These are phyloP conservation scores for Centaurea solstitialis DNA, from an alignment of 129 eudicot species.

Conservation along the genomic window DNA sequence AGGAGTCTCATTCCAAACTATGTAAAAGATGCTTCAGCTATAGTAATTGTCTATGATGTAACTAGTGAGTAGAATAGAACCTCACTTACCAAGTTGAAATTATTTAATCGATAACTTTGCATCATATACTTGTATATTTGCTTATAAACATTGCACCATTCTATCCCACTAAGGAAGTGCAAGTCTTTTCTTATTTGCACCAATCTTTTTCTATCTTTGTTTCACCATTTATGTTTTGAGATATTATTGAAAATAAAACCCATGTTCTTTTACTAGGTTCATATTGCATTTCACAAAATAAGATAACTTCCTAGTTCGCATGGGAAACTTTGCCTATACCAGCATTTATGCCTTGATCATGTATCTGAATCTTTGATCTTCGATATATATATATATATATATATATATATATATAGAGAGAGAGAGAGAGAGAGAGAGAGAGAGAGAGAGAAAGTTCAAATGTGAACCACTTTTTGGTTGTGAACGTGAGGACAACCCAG, in stretches of 20 bases:
- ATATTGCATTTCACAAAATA: neutral
- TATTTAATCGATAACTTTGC: neutral
- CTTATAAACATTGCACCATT: too few species aligned
- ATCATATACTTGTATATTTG: neutral
- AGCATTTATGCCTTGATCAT: too few species aligned
- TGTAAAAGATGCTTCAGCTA: constrained; percentile 88
- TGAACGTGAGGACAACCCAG: too few species aligned
- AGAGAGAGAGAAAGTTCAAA: too few species aligned
- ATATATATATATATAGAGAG: too few species aligned
- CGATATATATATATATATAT: too few species aligned
- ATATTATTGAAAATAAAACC: neutral
- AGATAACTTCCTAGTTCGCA: neutral
- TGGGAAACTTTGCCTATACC: too few species aligned
- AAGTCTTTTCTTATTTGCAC: neutral
- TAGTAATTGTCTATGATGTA: constrained; percentile 79
- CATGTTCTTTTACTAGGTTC: neutral
- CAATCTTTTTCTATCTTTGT: neutral
- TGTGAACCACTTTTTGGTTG: too few species aligned
- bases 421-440: too few species aligned
- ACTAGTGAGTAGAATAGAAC: constrained; percentile 59
- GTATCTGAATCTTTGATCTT: too few species aligned
- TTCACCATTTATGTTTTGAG: neutral
- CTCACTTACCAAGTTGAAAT: neutral
- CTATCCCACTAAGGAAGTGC: too few species aligned
- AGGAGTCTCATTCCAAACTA: constrained; percentile 96